phyloP scores from a whole-genome alignment of 2,329 filamentous ascomycete species.

The Diaporthe sp. region DNA sequence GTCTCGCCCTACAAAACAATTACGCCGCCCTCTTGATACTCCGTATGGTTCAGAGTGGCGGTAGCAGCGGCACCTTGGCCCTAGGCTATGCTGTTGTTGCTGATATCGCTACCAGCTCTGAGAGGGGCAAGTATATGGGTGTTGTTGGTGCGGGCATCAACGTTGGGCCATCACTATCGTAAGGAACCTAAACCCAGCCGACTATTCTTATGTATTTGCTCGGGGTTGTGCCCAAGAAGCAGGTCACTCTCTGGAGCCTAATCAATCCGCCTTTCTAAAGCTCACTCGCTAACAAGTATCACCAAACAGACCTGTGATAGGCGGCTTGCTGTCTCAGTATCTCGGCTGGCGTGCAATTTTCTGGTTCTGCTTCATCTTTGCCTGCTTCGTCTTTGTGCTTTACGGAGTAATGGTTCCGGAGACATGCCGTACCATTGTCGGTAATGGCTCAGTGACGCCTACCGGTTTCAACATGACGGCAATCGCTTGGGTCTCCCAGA shows the following conservation, averaged over 20 bases:
- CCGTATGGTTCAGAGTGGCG: slow-evolving; percentile 73
- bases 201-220: background rate
- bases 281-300: background rate
- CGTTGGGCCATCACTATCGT: slow-evolving; percentile 66
- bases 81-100: slow-evolving; percentile 79
- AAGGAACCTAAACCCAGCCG: background rate
- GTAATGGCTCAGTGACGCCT: slow-evolving; percentile 73
- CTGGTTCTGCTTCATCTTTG: slow-evolving; percentile 75
- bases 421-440: slow-evolving; percentile 71
- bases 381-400: slow-evolving; percentile 64
- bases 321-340: slow-evolving; percentile 74
- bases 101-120: slow-evolving; percentile 77
- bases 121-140: slow-evolving; percentile 82
- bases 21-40: slow-evolving; percentile 72
- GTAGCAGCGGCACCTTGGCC: slow-evolving; percentile 79
- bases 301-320: slow-evolving; percentile 66
- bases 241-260: background rate
- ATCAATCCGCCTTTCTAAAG: background rate
- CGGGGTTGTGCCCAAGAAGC: background rate
- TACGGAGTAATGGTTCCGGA: slow-evolving; percentile 71
- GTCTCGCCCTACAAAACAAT: slow-evolving; percentile 69
- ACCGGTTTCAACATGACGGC: slow-evolving; percentile 71
- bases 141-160: slow-evolving; percentile 73
- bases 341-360: slow-evolving; percentile 79
- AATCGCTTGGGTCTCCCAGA: slow-evolving; percentile 61